These are phyloP conservation scores for Physocladia obscura DNA, from an alignment of 192 early-diverging fungal species.

Conservation along the genomic window DNA sequence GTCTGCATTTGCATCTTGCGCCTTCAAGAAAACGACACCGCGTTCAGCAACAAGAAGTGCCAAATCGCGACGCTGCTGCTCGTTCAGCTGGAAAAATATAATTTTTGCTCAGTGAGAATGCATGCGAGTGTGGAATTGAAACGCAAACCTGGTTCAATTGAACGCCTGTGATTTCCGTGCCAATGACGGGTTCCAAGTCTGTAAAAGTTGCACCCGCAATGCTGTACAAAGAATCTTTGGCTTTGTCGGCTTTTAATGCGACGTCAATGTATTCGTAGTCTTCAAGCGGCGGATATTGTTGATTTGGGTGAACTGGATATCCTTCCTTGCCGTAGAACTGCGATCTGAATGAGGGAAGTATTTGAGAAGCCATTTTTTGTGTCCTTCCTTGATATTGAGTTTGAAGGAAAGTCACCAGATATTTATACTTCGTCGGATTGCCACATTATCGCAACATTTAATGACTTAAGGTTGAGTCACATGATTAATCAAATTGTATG, in stretches of 20 bases:
- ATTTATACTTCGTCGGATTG: no score
- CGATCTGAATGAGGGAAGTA: background rate
- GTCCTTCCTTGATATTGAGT: no score
- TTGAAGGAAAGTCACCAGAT: no score
- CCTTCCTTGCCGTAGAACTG: slow-evolving; percentile 17
- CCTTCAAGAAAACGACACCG: slow-evolving; percentile 67
- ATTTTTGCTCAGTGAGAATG: background rate
- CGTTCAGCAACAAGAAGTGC: slow-evolving; percentile 62
- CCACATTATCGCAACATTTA: no score
- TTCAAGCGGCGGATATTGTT: slow-evolving; percentile 13
- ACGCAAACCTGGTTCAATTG: slow-evolving; percentile 1
- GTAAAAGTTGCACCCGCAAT: slow-evolving; percentile 49
- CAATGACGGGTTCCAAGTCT: slow-evolving; percentile 57
- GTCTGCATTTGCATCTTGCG: slow-evolving; percentile 58
- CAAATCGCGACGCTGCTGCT: slow-evolving; percentile 62
- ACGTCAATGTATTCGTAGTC: slow-evolving; percentile 21
- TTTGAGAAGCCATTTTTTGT: no score
- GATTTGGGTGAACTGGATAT: background rate
- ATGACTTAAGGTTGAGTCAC: no score
- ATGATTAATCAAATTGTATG: no score
- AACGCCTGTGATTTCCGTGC: slow-evolving; percentile 61
- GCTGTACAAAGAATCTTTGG: slow-evolving; percentile 52
- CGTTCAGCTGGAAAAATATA: slow-evolving; percentile 52
- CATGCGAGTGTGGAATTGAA: background rate
- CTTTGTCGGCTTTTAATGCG: slow-evolving; percentile 53